phyloP scores from a whole-genome alignment of 73 alveolate species.

The Symbiodinium natans region DNA sequence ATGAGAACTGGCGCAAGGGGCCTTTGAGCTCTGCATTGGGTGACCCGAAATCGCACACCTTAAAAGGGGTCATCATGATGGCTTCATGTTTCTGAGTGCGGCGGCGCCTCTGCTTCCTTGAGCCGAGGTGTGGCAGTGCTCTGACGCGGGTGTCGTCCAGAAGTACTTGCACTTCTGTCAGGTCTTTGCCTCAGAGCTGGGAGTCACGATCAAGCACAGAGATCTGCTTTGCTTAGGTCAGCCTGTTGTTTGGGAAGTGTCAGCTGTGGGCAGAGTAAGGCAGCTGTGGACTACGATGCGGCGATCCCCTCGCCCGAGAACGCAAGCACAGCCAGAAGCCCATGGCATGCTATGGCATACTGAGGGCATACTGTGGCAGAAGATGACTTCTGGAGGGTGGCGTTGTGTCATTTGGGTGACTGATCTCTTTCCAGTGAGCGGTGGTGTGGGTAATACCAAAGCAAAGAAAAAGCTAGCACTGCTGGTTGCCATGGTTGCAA shows the following conservation, averaged over 20 bases:
- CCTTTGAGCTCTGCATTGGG: no score
- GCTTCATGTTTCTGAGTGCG: background rate
- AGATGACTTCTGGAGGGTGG: no score
- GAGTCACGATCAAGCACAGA: no score
- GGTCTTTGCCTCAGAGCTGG: background rate
- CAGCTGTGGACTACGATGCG: constrained; percentile 73
- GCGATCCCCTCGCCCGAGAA: constrained; percentile 80
- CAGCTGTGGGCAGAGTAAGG: background rate
- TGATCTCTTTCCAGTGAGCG: no score
- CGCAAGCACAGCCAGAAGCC: constrained; percentile 23
- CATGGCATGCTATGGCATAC: background rate
- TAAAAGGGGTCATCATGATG: background rate
- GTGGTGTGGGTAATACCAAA: no score
- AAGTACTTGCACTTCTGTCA: constrained; percentile 69
- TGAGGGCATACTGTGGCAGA: no score
- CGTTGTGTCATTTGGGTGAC: no score
- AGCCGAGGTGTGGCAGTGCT: constrained; percentile 78
- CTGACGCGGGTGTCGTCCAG: constrained; percentile 61
- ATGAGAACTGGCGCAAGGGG: no score
- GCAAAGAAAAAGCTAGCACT: background rate
- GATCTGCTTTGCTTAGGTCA: no score
- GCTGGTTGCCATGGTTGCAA: no score
- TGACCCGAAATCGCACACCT: no score
- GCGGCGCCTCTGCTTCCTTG: background rate
- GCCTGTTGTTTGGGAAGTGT: background rate